A percentile compares a stretch with the other conserved stretches of the same genome.
These are phyloP conservation scores for Boehmeria nivea DNA, from an alignment of 306 rosid genomes.

Conservation along the genomic window DNA sequence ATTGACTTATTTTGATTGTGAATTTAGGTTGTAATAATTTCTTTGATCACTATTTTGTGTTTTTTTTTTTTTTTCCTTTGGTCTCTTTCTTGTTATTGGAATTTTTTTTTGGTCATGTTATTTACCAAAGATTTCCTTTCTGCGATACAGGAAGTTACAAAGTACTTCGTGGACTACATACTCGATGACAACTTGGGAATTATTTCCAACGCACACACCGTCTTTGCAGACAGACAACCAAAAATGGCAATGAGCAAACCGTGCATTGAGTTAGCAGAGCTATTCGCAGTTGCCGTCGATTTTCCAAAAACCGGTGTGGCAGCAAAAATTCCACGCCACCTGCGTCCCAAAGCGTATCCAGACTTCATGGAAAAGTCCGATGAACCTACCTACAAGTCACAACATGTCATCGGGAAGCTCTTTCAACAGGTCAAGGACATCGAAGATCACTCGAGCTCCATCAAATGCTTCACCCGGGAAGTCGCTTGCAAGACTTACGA, in stretches of 20 bases:
- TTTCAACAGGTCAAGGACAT: conserved; percentile 30
- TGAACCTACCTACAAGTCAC: conserved; percentile 20
- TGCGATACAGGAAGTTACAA: conserved; percentile 24
- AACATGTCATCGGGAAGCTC: conserved; percentile 35
- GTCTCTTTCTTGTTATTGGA: too few relatives aligned
- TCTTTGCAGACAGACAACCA: conserved; percentile 24
- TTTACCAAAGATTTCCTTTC: too few relatives aligned
- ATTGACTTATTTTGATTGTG: too few relatives aligned
- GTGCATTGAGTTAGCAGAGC: conserved; percentile 28
- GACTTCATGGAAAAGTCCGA: conserved; percentile 45
- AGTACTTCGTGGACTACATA: conserved; percentile 31
- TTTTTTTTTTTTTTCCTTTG: too few relatives aligned
- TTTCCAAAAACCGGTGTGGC: conserved; percentile 32
- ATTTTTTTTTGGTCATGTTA: too few relatives aligned
- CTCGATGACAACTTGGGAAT: conserved; percentile 33
- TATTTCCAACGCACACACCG: conserved; percentile 35
- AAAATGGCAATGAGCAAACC: conserved; percentile 21
- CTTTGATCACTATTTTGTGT: too few relatives aligned
- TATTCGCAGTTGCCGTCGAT: conserved; percentile 37
- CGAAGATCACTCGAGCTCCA: conserved; percentile 3
- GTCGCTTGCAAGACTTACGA: conserved; percentile 26
- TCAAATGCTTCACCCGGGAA: conserved; percentile 24
- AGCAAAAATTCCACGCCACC: conserved; percentile 18
- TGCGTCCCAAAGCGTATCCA: conserved; percentile 16
- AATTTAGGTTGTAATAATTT: too few relatives aligned